Evolutionary conservation across 2,329 filamentous ascomycete species (phyloP).

Genomic region (Trichoderma afroharzianum): DNA sequence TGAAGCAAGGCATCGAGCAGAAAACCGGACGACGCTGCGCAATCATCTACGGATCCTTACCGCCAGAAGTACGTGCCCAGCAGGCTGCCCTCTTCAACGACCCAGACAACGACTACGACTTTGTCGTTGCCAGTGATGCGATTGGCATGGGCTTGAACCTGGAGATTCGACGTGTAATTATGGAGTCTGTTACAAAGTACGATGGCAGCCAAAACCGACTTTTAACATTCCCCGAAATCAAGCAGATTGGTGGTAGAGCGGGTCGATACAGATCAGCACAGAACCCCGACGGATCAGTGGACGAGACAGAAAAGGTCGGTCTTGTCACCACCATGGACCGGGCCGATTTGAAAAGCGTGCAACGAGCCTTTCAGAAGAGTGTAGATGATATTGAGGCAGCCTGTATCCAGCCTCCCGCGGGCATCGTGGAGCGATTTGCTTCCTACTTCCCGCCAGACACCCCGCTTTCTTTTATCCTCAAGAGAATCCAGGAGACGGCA

Average conservation of each 20-base stretch:
- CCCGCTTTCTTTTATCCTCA: constrained; percentile 78
- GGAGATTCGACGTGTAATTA: constrained; percentile 85
- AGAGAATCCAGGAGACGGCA: constrained; percentile 68
- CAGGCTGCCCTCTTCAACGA: constrained; percentile 95
- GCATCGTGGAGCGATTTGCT: constrained; percentile 70
- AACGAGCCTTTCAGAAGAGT: constrained; percentile 58
- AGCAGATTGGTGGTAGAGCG: constrained; percentile 91
- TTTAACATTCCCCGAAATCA: constrained; percentile 73
- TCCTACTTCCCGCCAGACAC: constrained; percentile 77
- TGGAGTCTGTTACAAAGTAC: constrained; percentile 73
- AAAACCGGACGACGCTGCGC: constrained; percentile 76
- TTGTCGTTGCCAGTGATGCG: constrained; percentile 87
- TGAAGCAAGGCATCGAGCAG: constrained; percentile 75
- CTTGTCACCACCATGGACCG: constrained; percentile 74
- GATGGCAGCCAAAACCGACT: constrained; percentile 55
- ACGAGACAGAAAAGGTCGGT: constrained; percentile 52
- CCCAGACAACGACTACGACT: constrained; percentile 92
- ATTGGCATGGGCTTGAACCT: constrained; percentile 97
- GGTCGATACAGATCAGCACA: constrained; percentile 74
- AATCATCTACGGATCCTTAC: constrained; percentile 87
- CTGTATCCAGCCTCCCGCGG: constrained; percentile 68
- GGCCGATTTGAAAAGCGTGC: constrained; percentile 62
- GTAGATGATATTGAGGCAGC: constrained; percentile 66
- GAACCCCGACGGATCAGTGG: constrained; percentile 12
- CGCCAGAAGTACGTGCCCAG: constrained; percentile 86